These are phyloP conservation scores for Chlorella sp. DNA, from an alignment of 139 green algal species.

Conservation along the genomic window DNA sequence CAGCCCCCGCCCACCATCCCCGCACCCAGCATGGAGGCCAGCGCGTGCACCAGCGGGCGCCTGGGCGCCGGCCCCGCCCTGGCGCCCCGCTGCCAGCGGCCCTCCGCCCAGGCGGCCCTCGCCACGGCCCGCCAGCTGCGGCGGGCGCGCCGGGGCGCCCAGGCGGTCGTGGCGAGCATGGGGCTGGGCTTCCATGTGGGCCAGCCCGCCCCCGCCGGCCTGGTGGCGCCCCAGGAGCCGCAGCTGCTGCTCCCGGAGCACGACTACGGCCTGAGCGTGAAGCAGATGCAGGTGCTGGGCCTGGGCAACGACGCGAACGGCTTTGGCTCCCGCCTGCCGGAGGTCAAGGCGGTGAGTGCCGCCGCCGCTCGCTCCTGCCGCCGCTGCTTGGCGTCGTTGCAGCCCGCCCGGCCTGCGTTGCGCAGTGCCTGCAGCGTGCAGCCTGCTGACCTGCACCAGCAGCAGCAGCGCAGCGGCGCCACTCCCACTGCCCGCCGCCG, in stretches of 20 bases:
- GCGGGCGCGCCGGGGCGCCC: background rate
- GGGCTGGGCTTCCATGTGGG: conserved; percentile 35
- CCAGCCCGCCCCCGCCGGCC: background rate
- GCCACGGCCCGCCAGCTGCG: background rate
- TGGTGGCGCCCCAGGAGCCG: conserved; percentile 3
- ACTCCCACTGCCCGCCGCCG: too few relatives aligned
- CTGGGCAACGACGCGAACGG: conserved; percentile 34
- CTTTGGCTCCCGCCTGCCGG: conserved; percentile 19
- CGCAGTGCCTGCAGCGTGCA: background rate
- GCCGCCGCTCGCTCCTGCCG: background rate
- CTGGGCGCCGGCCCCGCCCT: background rate
- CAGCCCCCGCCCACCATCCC: background rate
- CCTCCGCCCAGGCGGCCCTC: background rate
- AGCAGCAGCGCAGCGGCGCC: too few relatives aligned
- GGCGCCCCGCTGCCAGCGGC: background rate
- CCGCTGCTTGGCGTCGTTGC: background rate
- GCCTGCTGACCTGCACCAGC: too few relatives aligned
- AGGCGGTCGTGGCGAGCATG: conserved; percentile 12
- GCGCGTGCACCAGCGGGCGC: background rate
- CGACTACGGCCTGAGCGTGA: conserved; percentile 58
- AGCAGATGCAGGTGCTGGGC: conserved; percentile 68
- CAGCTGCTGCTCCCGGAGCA: conserved; percentile 6
- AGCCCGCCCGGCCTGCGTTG: background rate
- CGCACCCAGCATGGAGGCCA: background rate
- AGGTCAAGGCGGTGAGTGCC: conserved; percentile 47